Evolutionary conservation across 768 basidiomycete species (phyloP), one percentile per base, ranked within the genome.

Genomic region (Termitomyces sp.): DNA sequence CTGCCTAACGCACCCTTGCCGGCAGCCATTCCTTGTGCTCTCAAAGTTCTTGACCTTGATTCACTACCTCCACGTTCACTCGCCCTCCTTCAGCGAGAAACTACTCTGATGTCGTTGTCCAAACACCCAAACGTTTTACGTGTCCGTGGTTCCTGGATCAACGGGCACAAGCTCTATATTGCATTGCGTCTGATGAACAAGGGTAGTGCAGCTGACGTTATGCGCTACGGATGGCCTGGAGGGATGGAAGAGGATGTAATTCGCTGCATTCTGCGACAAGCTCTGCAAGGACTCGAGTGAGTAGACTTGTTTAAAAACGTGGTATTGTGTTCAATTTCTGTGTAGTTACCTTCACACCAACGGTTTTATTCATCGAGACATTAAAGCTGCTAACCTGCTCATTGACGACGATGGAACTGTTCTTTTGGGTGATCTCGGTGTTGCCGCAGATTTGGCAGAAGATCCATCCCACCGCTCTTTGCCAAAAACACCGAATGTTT

Each of bases 71-170:
- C 78, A 0, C 79, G 78, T 43, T 83, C 90, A 0, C 77, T 93
- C n/a, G 75, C 80, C 8, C 83, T 91, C 24, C 78, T 93, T 18
- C 86, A 87, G 64, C 80, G 90, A 51, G 93, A 96, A 72, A 94
- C 94, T 0, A 90, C 90, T 49, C 79, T 95, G 36, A 95, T 95
- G 93, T 92, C 91, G 2, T 80, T 95, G 6, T 89, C 86, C 12
- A 95, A 95, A 65, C 93, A 94, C 59, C 91, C 92, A n/a, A 93
- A 95, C 63, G 92, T 95, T 20, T 78, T 95, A 13, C 89, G 93
- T 57, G 93, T 96, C 4, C 86, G 93, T 63, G 93, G 93, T 18
- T 87, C 87, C 16, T 96, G 94, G 94, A 80, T 90, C 66, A 79
- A 85, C 5, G 92, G 90, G 43, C 87, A 89, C 70, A 89, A 88